Base-by-base conservation (phyloP, 768 basidiomycete species). In the Leucocoprinus birnbaumii region DNA sequence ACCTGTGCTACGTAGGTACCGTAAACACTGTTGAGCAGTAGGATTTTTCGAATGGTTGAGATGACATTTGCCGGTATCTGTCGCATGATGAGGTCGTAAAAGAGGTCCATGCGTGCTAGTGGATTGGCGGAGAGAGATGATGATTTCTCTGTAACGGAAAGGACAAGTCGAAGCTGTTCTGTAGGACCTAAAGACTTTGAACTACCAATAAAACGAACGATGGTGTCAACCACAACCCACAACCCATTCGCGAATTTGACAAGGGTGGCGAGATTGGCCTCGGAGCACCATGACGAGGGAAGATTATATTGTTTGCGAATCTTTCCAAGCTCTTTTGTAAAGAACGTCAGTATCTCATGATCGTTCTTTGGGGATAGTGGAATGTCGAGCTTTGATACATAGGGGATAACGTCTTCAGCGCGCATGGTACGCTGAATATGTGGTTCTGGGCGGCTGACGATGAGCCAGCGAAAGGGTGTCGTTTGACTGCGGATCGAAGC, bases 401-500 rank as follows among this genome's bases (percentile, higher is more conserved):
- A 24, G 18, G 10, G n/a, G 3, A 16, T 16, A 7, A 53, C 26
- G 19, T 10, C 13, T 0, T 34, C 18, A 1, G n/a, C 19, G 19
- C 3, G 16, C n/a, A 59, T 56, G 11, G 58, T 25, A 2, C 50
- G 42, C 9, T 24, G 9, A 8, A 59, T 49, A 27, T 59, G 55
- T 13, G 48, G 13, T 50, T 59, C 58, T 2, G 55, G 55, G 13
- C 58, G 55, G 25, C 58, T 59, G 21, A 51, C n/a, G 35, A 59
- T 41, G 5, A 21, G 18, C 50, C 50, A 51, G 40, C 25, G 26
- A n/a, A 51, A 42, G 1, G 40, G 50, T 14, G n/a, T 25, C 9
- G 1, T 3, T 3, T 4, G 7, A n/a, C 18, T 24, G 6, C 50
- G 40, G 14, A 51, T 6, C 2, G 50, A 51, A 0, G 21, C 16